Evolutionary conservation across 2,329 filamentous ascomycete species (phyloP).

Genomic region (Pseudogymnoascus verrucosus): DNA sequence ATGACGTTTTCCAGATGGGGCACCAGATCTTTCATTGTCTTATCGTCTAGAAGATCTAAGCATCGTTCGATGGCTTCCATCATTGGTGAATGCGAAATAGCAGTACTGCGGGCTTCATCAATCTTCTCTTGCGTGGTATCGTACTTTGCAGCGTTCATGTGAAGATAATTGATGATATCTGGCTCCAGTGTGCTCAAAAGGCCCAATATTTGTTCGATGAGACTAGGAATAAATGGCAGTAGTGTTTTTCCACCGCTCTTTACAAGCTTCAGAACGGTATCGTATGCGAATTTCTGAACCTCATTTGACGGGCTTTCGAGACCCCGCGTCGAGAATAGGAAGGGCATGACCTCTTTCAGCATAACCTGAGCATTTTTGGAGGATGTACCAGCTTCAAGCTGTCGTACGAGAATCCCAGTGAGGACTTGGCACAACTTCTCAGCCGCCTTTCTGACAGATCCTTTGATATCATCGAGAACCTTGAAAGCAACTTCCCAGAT

Average conservation of each 20-base stretch:
- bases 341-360: constrained; percentile 81
- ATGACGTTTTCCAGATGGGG: constrained; percentile 69
- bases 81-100: constrained; percentile 78
- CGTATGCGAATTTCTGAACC: constrained; percentile 74
- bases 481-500: constrained; percentile 84
- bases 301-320: constrained; percentile 85
- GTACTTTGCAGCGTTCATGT: constrained; percentile 76
- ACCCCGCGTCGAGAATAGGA: constrained; percentile 79
- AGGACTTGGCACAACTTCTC: constrained; percentile 74
- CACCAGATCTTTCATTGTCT: constrained; percentile 67
- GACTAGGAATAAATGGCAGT: constrained; percentile 69
- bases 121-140: constrained; percentile 84
- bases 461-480: constrained; percentile 93
- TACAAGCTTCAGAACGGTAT: constrained; percentile 78
- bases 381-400: constrained; percentile 69
- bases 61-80: constrained; percentile 88
- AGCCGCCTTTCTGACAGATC: constrained; percentile 74
- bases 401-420: constrained; percentile 76
- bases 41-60: constrained; percentile 72
- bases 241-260: constrained; percentile 79
- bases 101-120: constrained; percentile 74
- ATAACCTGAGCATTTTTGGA: constrained; percentile 66
- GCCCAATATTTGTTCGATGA: constrained; percentile 73
- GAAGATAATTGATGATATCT: constrained; percentile 83
- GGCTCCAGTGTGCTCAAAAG: constrained; percentile 84